Base-by-base conservation (phyloP, 352 stramenopile species). In the Discostella stelligera region DNA sequence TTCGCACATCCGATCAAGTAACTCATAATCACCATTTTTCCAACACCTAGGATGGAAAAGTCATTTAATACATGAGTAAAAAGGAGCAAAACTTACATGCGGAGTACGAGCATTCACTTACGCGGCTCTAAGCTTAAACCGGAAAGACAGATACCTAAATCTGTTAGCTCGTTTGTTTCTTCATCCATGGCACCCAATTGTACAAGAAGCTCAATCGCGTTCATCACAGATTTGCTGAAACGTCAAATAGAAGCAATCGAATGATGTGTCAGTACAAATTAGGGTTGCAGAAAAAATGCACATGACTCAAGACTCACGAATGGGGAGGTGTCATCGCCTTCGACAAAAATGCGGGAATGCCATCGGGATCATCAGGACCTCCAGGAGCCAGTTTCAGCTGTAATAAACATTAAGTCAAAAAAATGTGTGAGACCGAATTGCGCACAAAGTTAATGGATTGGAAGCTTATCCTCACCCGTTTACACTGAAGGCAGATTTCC, bases 1-100 rank as follows among this genome's bases (percentile, higher is more conserved):
- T 67, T 78, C 9, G 79, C 61, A 60, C 80, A 90, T 13, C 82
- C 85, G 13, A 89, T 68, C 18, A 89, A 62, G 72, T 84, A 82
- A 25, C 80, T 88, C 80, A 80, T 86, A 27, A 90, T 86, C 4
- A 88, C 70, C 83, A 90, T 90, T 60, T 90, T 90, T 60, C 83
- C 83, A 8, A 90, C 83, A 16, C 27, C 27, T 32, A 32, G 27
- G 27, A 32, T 32, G 2, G 27, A 32, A 70, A 20, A 2, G 8
- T 20, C 13, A 20, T 20, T 7, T 53, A 20, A 4, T 20, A 53
- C 1, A 20, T 53, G 13, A 53, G 46, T 20, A 53, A 20, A 20
- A 53, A 53, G 13, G 46, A 7, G 8, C 13, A 16, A n/a, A n/a
- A n/a, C 8, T 20, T 53, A 53, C 2, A 7, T 7, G 27, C 5